These are phyloP conservation scores for Chlamydomonas eustigma DNA, from an alignment of 139 green algal species.

Conservation along the genomic window DNA sequence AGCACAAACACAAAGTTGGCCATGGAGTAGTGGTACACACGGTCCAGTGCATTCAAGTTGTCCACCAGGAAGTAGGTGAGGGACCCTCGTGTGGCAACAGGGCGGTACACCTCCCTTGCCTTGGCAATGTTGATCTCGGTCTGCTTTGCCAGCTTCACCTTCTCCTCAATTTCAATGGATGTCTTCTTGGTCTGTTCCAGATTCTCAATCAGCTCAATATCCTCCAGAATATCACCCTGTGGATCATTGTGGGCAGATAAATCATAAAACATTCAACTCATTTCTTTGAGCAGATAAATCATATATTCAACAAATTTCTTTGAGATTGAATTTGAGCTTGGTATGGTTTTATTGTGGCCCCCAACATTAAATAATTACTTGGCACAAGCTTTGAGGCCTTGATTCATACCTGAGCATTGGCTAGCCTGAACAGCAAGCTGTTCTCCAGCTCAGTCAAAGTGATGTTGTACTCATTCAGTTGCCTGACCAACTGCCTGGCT, in stretches of 20 bases:
- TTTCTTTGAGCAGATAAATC: background rate
- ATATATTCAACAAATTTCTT: too few species aligned
- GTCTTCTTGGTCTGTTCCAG: constrained; percentile 90
- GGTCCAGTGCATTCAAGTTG: constrained; percentile 78
- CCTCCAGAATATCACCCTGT: constrained; percentile 86
- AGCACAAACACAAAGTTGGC: constrained; percentile 84
- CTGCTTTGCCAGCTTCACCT: constrained; percentile 69
- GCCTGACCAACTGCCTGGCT: constrained; percentile 37
- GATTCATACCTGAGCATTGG: constrained; percentile 51
- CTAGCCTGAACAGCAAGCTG: constrained; percentile 73
- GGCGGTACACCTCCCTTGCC: constrained; percentile 75
- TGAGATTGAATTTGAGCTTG: too few species aligned
- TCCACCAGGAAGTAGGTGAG: constrained; percentile 91
- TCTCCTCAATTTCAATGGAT: constrained; percentile 76
- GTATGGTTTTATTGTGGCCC: too few species aligned
- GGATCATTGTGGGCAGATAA: constrained; percentile 16
- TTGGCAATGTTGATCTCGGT: constrained; percentile 72
- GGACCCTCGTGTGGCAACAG: constrained; percentile 73
- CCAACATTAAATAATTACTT: too few species aligned
- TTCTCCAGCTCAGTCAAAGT: constrained; percentile 84
- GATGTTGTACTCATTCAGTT: constrained; percentile 84
- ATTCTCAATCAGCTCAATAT: constrained; percentile 86
- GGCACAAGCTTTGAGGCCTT: background rate
- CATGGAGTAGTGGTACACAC: constrained; percentile 92
- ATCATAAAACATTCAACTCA: background rate